Conservation (phyloP, 495 filamentous ascomycete species). For the Thozetella sp. region DNA sequence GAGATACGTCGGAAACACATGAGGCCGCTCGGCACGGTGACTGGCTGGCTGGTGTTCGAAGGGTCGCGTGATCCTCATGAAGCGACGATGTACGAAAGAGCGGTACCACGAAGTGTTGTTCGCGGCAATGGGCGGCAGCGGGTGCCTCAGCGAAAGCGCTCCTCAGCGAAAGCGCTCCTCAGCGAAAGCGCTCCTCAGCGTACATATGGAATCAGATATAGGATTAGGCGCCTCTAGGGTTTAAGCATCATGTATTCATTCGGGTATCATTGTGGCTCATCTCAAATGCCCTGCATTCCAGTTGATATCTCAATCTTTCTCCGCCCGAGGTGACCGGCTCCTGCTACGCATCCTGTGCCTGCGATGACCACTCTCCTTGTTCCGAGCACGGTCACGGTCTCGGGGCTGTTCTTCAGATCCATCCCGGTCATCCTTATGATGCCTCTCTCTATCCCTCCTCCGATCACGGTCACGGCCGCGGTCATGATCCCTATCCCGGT, state of each 20-base stretch:
- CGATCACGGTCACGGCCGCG: constrained; percentile 18
- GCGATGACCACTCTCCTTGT: constrained; percentile 13
- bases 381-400: constrained; percentile 6
- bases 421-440: constrained; percentile 18
- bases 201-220: not conserved
- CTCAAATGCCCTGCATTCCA: too few species aligned
- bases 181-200: too few species aligned
- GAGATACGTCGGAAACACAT: constrained; percentile 61
- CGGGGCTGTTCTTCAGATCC: constrained; percentile 15
- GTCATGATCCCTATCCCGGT: constrained; percentile 20
- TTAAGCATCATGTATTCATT: constrained; percentile 3
- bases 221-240: constrained; percentile 2
- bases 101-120: too few species aligned
- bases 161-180: too few species aligned
- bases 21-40: not conserved
- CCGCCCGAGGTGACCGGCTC: constrained; percentile 23
- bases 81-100: not conserved
- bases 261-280: not conserved
- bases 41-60: too few species aligned
- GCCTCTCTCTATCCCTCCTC: constrained; percentile 20
- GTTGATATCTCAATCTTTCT: constrained; percentile 7
- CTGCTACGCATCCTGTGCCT: constrained; percentile 12
- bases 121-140: too few species aligned
- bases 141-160: too few species aligned
- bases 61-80: not conserved